Conservation (phyloP, 352 stramenopile species). For the Globisporangium perplexum region DNA sequence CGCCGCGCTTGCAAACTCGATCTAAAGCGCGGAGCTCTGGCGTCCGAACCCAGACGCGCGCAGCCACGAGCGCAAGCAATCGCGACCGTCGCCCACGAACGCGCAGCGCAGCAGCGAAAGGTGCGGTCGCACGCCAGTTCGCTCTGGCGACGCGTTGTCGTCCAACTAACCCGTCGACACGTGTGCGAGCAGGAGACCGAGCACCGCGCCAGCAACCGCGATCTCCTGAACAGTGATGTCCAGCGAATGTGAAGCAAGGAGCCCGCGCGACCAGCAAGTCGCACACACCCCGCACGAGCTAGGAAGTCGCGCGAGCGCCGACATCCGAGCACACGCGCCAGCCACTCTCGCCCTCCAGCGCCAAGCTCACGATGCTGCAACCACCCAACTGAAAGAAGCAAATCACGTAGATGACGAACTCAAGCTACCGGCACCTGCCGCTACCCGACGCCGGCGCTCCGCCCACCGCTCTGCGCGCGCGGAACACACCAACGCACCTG, state of each 20-base stretch:
- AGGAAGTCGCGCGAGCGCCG: too few species aligned
- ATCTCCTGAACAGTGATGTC: background rate
- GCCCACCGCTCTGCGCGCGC: too few species aligned
- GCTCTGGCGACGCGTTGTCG: background rate
- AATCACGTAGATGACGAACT: background rate
- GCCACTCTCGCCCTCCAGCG: too few species aligned
- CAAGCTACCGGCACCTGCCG: too few species aligned
- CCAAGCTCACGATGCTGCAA: too few species aligned
- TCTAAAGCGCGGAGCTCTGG: background rate
- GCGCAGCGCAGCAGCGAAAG: background rate
- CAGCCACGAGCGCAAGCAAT: background rate
- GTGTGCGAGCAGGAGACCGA: background rate
- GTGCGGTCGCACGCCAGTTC: too few species aligned
- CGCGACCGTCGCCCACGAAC: background rate
- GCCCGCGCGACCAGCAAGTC: background rate
- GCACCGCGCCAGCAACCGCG: background rate
- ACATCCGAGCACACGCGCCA: background rate
- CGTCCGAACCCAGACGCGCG: background rate
- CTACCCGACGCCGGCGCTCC: too few species aligned
- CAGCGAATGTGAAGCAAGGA: background rate
- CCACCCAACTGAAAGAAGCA: background rate
- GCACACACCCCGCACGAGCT: background rate
- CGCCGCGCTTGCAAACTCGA: slow-evolving; percentile 13
- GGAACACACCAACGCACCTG: background rate
- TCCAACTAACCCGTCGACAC: too few species aligned